These are phyloP conservation scores for Synchytrium microbalum DNA, from an alignment of 371 early-diverging fungal species.

Conservation along the genomic window DNA sequence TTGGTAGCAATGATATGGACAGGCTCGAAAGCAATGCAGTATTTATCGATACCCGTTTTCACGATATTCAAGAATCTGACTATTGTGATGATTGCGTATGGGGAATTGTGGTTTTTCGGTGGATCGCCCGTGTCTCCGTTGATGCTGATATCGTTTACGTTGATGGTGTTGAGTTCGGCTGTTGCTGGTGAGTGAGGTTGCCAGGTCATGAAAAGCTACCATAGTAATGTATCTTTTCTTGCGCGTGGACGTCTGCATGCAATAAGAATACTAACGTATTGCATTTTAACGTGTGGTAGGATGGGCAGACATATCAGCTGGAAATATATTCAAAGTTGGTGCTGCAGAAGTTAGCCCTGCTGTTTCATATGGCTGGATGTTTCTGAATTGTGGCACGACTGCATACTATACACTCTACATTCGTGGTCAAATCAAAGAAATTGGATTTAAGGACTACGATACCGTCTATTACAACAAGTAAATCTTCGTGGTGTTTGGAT, in stretches of 20 bases:
- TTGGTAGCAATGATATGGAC: slow-evolving; percentile 96
- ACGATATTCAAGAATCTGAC: slow-evolving; percentile 98
- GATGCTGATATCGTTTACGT: slow-evolving; percentile 74
- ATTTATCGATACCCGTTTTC: slow-evolving; percentile 88
- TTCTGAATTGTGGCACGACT: slow-evolving; percentile 82
- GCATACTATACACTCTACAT: slow-evolving; percentile 85
- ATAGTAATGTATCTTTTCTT: background rate
- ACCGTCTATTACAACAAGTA: slow-evolving; percentile 90
- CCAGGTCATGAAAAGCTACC: slow-evolving; percentile 3
- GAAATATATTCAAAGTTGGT: slow-evolving; percentile 20
- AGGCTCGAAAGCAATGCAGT: slow-evolving; percentile 88
- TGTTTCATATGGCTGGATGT: slow-evolving; percentile 79
- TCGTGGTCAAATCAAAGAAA: slow-evolving; percentile 74
- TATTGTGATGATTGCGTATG: slow-evolving; percentile 93
- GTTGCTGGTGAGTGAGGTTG: slow-evolving; percentile 67
- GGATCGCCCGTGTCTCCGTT: slow-evolving; percentile 63
- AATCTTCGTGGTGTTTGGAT: background rate
- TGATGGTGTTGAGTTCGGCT: slow-evolving; percentile 93
- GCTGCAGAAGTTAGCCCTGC: slow-evolving; percentile 12
- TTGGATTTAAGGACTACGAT: slow-evolving; percentile 88
- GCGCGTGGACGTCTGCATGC: no score
- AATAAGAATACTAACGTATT: background rate
- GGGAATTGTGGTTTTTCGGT: slow-evolving; percentile 78
- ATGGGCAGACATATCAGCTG: slow-evolving; percentile 39
- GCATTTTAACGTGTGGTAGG: slow-evolving; percentile 13